Conservation (phyloP, 768 basidiomycete genomes). For the Pholiota microspora region DNA sequence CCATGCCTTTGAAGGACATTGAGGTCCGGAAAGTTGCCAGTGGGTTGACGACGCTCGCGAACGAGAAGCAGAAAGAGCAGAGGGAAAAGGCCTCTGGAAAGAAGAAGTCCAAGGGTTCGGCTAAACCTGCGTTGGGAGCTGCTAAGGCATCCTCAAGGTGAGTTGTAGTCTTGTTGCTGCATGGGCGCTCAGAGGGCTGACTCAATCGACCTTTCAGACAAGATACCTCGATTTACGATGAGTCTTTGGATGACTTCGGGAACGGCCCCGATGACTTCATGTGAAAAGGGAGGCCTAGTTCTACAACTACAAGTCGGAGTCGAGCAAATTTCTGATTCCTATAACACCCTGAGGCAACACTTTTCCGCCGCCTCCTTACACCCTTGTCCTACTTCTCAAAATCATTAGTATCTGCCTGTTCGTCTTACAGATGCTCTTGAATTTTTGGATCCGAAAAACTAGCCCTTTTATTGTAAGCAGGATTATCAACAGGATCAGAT, state of each 20-base stretch:
- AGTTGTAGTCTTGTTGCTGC: too few species aligned
- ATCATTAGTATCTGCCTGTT: not conserved
- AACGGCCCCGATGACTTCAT: slow-evolving; percentile 82
- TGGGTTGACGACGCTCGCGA: slow-evolving; percentile 81
- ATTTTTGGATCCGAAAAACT: too few species aligned
- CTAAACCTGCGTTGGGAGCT: slow-evolving; percentile 76
- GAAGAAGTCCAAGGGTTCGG: slow-evolving; percentile 74
- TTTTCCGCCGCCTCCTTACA: not conserved
- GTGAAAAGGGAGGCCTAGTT: slow-evolving; percentile 42
- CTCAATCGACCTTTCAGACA: slow-evolving; percentile 49
- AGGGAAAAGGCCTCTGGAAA: slow-evolving; percentile 85
- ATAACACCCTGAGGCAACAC: not conserved
- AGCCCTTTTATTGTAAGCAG: too few species aligned
- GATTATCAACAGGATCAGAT: not conserved
- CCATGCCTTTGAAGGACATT: slow-evolving; percentile 78
- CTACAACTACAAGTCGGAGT: not conserved
- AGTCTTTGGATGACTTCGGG: slow-evolving; percentile 88
- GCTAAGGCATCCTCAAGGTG: slow-evolving; percentile 67
- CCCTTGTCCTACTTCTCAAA: not conserved
- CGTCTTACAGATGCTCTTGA: too few species aligned
- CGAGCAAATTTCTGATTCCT: not conserved
- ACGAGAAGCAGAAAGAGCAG: slow-evolving; percentile 93
- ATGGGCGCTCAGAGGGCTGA: too few species aligned
- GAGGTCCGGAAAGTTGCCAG: slow-evolving; percentile 90
- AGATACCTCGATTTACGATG: slow-evolving; percentile 82